Conservation (phyloP, 2,329 filamentous ascomycete genomes). For the Hirsutella thompsonii region DNA sequence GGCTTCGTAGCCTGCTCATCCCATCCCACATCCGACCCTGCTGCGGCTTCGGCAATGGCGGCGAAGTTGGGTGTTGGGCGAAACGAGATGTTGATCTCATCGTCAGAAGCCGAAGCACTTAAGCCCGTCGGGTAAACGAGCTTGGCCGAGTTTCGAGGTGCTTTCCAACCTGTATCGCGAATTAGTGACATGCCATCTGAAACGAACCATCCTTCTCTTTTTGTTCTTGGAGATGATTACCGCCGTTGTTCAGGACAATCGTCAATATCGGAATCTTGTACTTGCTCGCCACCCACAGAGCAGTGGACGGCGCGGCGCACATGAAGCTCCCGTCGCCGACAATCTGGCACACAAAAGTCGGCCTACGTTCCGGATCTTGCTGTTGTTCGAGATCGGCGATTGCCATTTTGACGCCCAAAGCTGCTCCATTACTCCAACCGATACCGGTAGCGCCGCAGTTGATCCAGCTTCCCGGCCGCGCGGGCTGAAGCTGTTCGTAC, state of each 20-base stretch:
- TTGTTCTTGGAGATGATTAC: no score
- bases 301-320: conserved; percentile 32
- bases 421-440: conserved; percentile 62
- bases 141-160: conserved; percentile 5
- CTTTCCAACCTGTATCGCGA: conserved; percentile 4
- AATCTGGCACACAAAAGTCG: conserved; percentile 32
- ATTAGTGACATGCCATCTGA: not conserved
- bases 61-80: conserved; percentile 4
- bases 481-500: conserved; percentile 53
- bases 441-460: conserved; percentile 67
- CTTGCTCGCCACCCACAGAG: conserved; percentile 33
- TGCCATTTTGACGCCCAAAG: conserved; percentile 50
- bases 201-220: no score
- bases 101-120: conserved; percentile 3
- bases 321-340: conserved; percentile 37
- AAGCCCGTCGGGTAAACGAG: conserved; percentile 4
- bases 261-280: conserved; percentile 34
- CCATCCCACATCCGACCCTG: not conserved
- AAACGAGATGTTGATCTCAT: conserved; percentile 6
- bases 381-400: not conserved
- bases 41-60: not conserved
- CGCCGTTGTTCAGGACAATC: conserved; percentile 35
- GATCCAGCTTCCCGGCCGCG: conserved; percentile 55
- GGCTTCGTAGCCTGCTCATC: not conserved
- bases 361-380: conserved; percentile 32